Base-by-base conservation (phyloP, 805 yeast genomes). In the Starmera pachycereana region DNA sequence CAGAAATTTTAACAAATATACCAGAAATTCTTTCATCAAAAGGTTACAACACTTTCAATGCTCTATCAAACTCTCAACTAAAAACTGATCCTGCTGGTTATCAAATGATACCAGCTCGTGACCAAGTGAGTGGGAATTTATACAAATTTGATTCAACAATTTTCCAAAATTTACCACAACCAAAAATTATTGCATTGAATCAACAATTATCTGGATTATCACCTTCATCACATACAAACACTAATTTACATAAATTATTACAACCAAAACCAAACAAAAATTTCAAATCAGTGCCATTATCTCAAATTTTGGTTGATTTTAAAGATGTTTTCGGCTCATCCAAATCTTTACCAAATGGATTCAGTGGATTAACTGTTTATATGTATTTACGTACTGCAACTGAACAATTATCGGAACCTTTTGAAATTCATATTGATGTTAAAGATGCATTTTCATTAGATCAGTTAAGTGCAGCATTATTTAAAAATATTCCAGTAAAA, bases 391-490 rank as follows among this genome's bases (percentile, higher is more conserved):
- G 95, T 54, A 80, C 77, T 44, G 66, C 73, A 27, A 71, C 70
- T 39, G 73, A 68, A 52, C 66, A 83, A 48, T 63, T 87, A 40
- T 81, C 95, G 0, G 95, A 87, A 60, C 81, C 94, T 0, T 85
- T 82, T 61, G 76, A 82, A 6, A 76, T 85, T 36, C 73, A 74
- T 44, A 74, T 87, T 35, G 65, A 69, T 38, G 66, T 81, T 1
- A 74, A 73, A 12, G 74, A 75, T 38, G 76, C 72, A 36, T 63
- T 76, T 22, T 70, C 74, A 22, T 66, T 83, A 41, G 84, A 81
- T 43, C 78, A 76, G 48, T 67, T 85, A 30, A 76, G 88, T 35
- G 88, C 90, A 9, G 92, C 92, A 3, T 61, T 87, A 39, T 87
- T 86, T 58, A 72, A 78, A 51, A 81, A 86, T 50, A 72, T 87